These are phyloP conservation scores for Fusarium protoensiforme DNA, from an alignment of 2,329 filamentous ascomycete genomes.

Conservation along the genomic window DNA sequence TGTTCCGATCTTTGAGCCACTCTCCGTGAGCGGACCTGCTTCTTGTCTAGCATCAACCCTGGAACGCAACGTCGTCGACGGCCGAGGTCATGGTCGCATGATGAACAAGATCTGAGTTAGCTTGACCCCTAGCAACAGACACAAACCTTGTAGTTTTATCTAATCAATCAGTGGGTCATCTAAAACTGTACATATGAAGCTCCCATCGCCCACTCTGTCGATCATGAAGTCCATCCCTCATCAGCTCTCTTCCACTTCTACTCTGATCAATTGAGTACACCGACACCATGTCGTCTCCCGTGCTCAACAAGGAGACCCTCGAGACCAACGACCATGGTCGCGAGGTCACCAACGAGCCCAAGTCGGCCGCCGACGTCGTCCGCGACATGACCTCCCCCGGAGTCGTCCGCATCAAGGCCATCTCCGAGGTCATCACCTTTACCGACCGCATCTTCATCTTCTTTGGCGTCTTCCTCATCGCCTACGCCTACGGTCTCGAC, in stretches of 20 bases:
- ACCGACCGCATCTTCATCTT: constrained; percentile 68
- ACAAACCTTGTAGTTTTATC: constrained; percentile 20
- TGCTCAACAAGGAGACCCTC: constrained; percentile 15
- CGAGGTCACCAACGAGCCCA: not conserved
- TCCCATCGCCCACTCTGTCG: not conserved
- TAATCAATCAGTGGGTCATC: constrained; percentile 29
- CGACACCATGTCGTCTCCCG: constrained; percentile 23
- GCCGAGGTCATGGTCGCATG: constrained; percentile 6
- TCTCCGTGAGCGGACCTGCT: not conserved
- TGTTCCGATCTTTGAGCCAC: not conserved
- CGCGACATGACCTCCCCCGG: constrained; percentile 58
- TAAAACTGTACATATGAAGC: not conserved
- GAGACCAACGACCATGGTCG: constrained; percentile 7
- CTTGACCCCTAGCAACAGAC: not conserved
- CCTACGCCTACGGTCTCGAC: constrained; percentile 73
- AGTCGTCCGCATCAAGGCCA: constrained; percentile 68
- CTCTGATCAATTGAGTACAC: not conserved
- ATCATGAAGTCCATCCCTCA: not conserved
- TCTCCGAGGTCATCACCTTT: constrained; percentile 62
- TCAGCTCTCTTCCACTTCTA: not conserved
- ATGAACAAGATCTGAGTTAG: not conserved
- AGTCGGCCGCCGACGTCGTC: constrained; percentile 39
- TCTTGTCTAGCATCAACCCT: not conserved
- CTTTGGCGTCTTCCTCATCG: constrained; percentile 69
- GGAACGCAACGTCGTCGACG: not conserved